These are phyloP conservation scores for Phoenix dactylifera DNA, from an alignment of 176 grass and related monocot genomes.

Conservation along the genomic window DNA sequence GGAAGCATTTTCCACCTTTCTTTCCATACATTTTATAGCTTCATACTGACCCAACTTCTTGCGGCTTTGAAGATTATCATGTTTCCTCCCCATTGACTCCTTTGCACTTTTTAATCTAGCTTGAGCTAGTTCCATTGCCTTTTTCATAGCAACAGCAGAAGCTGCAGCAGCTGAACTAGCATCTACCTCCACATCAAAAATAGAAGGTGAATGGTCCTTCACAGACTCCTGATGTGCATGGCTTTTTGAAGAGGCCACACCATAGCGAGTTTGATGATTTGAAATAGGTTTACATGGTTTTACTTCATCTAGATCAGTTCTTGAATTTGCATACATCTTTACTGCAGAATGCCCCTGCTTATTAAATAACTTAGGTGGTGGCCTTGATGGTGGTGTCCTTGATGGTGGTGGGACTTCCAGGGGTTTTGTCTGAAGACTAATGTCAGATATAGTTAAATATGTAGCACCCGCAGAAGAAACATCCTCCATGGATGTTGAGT, in stretches of 20 bases:
- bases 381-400: conserved; percentile 45
- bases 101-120: conserved; percentile 91
- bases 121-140: conserved; percentile 93
- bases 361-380: conserved; percentile 38
- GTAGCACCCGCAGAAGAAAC: conserved; percentile 31
- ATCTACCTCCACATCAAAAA: conserved; percentile 49
- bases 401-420: conserved; percentile 44
- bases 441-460: conserved; percentile 48
- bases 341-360: conserved; percentile 22
- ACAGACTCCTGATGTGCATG: conserved; percentile 8
- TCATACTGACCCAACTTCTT: conserved; percentile 37
- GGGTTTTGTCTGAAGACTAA: conserved; percentile 38
- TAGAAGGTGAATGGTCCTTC: conserved; percentile 21
- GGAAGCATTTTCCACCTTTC: conserved; percentile 14
- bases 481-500: conserved; percentile 54
- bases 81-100: conserved; percentile 75
- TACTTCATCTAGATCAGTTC: conserved; percentile 11
- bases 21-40: conserved; percentile 31
- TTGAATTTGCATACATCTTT: conserved; percentile 14
- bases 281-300: conserved; percentile 3
- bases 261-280: background rate
- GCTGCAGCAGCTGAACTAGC: conserved; percentile 53
- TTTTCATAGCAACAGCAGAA: conserved; percentile 58
- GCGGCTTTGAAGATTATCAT: conserved; percentile 44
- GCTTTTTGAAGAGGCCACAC: conserved; percentile 4